These are phyloP conservation scores for Tagetes erecta DNA, from an alignment of 129 eudicot genomes.

Conservation along the genomic window DNA sequence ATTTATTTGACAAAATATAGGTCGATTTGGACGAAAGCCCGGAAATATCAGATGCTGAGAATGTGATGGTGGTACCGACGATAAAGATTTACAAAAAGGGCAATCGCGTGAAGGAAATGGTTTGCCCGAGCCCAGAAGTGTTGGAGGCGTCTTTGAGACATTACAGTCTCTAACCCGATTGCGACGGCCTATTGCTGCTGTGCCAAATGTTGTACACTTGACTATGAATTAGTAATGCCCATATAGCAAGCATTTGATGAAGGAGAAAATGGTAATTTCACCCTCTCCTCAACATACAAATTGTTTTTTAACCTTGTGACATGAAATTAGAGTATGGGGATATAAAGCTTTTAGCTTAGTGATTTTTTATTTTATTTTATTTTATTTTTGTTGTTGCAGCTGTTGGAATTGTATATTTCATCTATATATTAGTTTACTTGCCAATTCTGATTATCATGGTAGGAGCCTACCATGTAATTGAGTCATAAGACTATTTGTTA, in stretches of 20 bases:
- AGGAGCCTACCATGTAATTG: too few relatives aligned
- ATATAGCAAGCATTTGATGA: conserved; percentile 40
- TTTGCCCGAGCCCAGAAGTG: conserved; percentile 73
- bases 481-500: too few relatives aligned
- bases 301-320: conserved; percentile 28
- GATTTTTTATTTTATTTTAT: conserved; percentile 11
- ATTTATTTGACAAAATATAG: conserved; percentile 38
- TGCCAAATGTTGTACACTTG: conserved; percentile 37
- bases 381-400: conserved; percentile 10
- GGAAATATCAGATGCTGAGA: conserved; percentile 57
- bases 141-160: conserved; percentile 80
- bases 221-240: conserved; percentile 26
- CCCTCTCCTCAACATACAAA: conserved; percentile 36
- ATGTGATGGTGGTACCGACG: conserved; percentile 70
- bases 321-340: conserved; percentile 27
- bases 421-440: conserved; percentile 28
- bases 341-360: conserved; percentile 33
- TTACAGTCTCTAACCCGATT: conserved; percentile 50
- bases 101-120: conserved; percentile 70
- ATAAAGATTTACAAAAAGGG: conserved; percentile 80
- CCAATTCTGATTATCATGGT: not conserved
- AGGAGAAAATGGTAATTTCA: conserved; percentile 38
- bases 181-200: not conserved
- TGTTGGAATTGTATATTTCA: conserved; percentile 40
- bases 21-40: conserved; percentile 76